phyloP scores from a whole-genome alignment of 2,329 filamentous ascomycete genomes.

The Gaeumannomyces tritici region DNA sequence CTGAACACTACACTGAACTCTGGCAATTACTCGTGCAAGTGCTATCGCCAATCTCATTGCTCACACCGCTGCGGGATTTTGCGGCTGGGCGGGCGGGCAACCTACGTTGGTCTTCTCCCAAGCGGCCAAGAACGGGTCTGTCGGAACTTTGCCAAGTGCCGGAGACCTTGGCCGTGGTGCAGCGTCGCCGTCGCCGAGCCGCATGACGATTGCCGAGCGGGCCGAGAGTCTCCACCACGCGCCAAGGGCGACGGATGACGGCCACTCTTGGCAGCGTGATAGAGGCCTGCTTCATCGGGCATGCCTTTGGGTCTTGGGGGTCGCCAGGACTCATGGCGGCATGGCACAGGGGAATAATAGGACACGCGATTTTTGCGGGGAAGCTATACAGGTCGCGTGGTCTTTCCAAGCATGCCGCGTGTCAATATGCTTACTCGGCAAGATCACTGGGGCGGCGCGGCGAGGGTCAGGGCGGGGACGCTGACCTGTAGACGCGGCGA shows the following conservation, averaged over 20 bases:
- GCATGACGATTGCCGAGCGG: neutral
- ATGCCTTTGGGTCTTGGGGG: neutral
- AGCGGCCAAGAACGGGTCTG: neutral
- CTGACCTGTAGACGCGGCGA: neutral
- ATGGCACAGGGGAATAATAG: neutral
- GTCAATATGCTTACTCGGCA: neutral
- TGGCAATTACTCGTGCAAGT: no score
- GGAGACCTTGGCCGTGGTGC: neutral
- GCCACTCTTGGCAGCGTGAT: neutral
- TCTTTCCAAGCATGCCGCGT: neutral
- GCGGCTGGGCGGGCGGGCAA: neutral
- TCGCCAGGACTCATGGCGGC: no score
- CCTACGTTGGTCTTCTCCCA: neutral
- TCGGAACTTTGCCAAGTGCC: neutral
- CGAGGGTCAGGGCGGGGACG: no score
- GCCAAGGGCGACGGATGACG: neutral
- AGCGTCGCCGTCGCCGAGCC: neutral
- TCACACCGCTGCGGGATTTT: neutral
- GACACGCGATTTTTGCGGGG: neutral
- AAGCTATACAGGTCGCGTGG: neutral
- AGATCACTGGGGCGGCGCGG: no score
- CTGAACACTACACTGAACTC: no score
- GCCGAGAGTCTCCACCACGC: neutral
- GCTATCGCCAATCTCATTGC: neutral
- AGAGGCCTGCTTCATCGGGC: neutral